These are phyloP conservation scores for Pilasporangium apinafurcum DNA, from an alignment of 352 stramenopile species.

Conservation along the genomic window DNA sequence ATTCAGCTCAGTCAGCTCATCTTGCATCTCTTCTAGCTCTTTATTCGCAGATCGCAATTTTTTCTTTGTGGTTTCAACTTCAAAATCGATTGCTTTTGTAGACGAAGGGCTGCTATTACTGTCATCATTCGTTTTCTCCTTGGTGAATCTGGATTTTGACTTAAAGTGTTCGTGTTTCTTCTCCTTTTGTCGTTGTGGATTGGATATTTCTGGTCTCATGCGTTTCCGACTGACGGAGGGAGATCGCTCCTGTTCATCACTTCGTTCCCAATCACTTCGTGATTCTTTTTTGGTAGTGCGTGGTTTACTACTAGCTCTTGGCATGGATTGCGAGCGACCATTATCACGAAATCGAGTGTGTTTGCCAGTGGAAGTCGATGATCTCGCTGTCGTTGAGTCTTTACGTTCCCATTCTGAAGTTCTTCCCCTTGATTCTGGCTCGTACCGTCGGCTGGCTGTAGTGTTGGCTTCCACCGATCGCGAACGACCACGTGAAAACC, in stretches of 20 bases:
- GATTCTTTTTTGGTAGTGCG: conserved; percentile 3
- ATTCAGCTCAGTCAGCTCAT: conserved; percentile 24
- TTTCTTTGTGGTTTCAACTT: conserved; percentile 33
- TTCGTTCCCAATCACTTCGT: conserved; percentile 8
- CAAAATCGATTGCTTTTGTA: conserved; percentile 37
- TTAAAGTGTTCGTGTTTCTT: conserved; percentile 16
- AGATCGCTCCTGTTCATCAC: neutral
- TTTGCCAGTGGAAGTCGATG: neutral
- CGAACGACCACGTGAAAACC: conserved; percentile 10
- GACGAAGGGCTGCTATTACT: neutral
- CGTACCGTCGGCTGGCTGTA: neutral
- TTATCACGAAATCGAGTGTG: neutral
- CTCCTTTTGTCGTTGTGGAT: conserved; percentile 13
- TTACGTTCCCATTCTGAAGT: neutral
- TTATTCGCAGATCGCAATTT: conserved; percentile 36
- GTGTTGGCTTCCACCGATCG: conserved; percentile 8
- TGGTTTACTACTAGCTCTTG: neutral
- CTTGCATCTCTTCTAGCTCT: conserved; percentile 31
- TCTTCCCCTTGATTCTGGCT: neutral
- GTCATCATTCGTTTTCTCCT: neutral
- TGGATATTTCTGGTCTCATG: conserved; percentile 2
- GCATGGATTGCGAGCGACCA: conserved; percentile 2
- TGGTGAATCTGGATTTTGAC: too few species aligned
- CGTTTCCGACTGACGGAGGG: conserved; percentile 2
- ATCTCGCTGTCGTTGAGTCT: neutral